Percentiles rank a stretch among this genome's conserved stretches.
Conservation (phyloP, 148 eudicot genomes). For the Euryodendron excelsum region DNA sequence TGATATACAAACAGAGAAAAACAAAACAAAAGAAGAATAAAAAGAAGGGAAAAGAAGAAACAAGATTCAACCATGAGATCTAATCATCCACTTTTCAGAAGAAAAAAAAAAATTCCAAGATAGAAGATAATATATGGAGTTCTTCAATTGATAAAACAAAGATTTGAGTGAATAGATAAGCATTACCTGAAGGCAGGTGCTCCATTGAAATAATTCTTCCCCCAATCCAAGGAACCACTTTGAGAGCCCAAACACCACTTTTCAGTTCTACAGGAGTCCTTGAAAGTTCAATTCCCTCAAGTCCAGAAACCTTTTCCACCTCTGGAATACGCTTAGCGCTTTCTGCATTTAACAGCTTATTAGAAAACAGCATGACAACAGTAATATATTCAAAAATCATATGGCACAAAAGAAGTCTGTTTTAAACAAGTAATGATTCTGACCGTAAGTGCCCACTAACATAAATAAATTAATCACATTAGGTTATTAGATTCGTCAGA, state of each 20-base stretch:
- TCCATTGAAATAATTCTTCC: conserved; percentile 96
- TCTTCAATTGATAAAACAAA: neutral
- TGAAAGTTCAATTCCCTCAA: conserved; percentile 79
- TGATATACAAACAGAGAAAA: conserved; percentile 4
- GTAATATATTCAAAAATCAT: neutral
- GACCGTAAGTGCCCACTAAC: neutral
- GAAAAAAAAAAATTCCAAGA: neutral
- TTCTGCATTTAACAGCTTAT: conserved; percentile 50
- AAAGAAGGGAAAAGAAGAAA: neutral
- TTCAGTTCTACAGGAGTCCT: conserved; percentile 69
- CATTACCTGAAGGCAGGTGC: conserved; percentile 84
- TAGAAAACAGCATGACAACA: neutral
- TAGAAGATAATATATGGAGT: neutral
- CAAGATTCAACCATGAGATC: neutral
- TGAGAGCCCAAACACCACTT: conserved; percentile 85
- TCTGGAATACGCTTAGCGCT: conserved; percentile 72
- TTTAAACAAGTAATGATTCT: neutral
- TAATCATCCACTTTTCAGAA: conserved; percentile 1
- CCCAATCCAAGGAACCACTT: conserved; percentile 98
- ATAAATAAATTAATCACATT: neutral
- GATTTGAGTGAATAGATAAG: conserved; percentile 10
- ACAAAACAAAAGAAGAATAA: neutral
- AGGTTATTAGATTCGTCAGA: neutral
- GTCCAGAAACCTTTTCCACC: conserved; percentile 51
- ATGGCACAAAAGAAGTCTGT: neutral